Evolutionary conservation across 2,329 filamentous ascomycete species (phyloP).

Genomic region (Coleophoma cylindrospora): DNA sequence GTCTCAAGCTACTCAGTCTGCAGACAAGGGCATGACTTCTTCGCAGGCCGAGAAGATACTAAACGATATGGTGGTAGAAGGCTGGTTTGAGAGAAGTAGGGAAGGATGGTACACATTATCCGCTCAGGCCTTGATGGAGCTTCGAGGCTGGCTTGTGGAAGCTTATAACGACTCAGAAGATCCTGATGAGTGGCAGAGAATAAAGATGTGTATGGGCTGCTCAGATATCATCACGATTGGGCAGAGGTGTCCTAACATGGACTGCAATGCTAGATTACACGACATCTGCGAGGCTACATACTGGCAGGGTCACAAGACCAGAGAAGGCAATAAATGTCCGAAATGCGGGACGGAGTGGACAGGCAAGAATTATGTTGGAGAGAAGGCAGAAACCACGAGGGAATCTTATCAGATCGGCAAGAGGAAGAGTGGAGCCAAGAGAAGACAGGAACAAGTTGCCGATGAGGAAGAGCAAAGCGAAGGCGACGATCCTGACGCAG

Average conservation of each 20-base stretch:
- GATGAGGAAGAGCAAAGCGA: slow-evolving; percentile 11
- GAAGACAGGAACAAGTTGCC: slow-evolving; percentile 5
- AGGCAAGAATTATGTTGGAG: slow-evolving; percentile 25
- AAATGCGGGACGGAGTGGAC: slow-evolving; percentile 48
- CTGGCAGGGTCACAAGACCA: slow-evolving; percentile 50
- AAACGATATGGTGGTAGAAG: slow-evolving; percentile 65
- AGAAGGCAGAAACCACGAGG: slow-evolving; percentile 24
- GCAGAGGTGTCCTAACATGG: slow-evolving; percentile 64
- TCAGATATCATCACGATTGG: slow-evolving; percentile 85
- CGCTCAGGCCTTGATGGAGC: slow-evolving; percentile 76
- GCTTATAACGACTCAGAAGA: slow-evolving; percentile 78
- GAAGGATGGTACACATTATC: slow-evolving; percentile 72
- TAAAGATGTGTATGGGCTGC: slow-evolving; percentile 86
- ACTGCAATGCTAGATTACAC: slow-evolving; percentile 70
- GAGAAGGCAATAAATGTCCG: slow-evolving; percentile 56
- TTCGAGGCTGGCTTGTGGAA: slow-evolving; percentile 77
- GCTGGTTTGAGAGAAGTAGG: slow-evolving; percentile 76
- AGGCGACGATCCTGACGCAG: slow-evolving; percentile 1
- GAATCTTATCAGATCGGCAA: slow-evolving; percentile 25
- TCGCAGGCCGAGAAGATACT: slow-evolving; percentile 73
- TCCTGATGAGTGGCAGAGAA: slow-evolving; percentile 59
- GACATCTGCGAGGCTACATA: slow-evolving; percentile 70
- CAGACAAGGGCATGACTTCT: slow-evolving; percentile 61
- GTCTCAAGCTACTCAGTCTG: slow-evolving; percentile 28
- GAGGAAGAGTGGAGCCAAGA: slow-evolving; percentile 20